Percentiles rank a stretch among this genome's conserved stretches.
phyloP scores from a whole-genome alignment of 331 rosid species.

The Malus hybrid region DNA sequence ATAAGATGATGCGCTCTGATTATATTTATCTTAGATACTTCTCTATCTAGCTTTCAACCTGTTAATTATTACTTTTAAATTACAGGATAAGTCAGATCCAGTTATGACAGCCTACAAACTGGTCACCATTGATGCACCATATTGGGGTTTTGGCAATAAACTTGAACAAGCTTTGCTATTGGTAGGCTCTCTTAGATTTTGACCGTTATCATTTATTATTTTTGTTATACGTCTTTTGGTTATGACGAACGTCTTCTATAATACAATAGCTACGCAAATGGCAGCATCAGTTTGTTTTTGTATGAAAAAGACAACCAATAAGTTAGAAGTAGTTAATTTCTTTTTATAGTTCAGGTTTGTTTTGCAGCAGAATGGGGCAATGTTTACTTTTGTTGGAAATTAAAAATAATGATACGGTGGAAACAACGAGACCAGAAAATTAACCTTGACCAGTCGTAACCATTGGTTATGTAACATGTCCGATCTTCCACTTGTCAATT shows the following conservation, averaged over 20 bases:
- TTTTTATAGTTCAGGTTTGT: not conserved
- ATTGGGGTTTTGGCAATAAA: slow-evolving; percentile 43
- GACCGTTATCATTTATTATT: not conserved
- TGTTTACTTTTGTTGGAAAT: not conserved
- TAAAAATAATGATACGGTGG: not conserved
- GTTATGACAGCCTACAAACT: slow-evolving; percentile 42
- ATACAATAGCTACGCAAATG: not conserved
- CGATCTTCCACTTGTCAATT: not conserved
- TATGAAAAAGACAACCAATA: not conserved
- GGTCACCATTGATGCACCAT: slow-evolving; percentile 44
- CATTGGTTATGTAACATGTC: not conserved
- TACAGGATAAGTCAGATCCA: slow-evolving; percentile 27
- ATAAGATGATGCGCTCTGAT: no score
- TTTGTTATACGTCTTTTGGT: not conserved
- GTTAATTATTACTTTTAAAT: not conserved
- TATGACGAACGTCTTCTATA: no score
- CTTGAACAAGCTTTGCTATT: slow-evolving; percentile 35
- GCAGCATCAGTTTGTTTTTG: not conserved
- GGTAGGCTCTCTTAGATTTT: slow-evolving; percentile 11
- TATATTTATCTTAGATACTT: no score
- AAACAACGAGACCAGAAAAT: not conserved
- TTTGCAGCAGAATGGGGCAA: not conserved
- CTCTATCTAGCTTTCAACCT: not conserved
- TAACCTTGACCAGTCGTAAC: not conserved
- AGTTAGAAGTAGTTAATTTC: not conserved